Percentiles rank a stretch among this genome's conserved stretches.
Evolutionary conservation across 139 green algal genomes (phyloP).

Genomic region (Chlorella sp.): DNA sequence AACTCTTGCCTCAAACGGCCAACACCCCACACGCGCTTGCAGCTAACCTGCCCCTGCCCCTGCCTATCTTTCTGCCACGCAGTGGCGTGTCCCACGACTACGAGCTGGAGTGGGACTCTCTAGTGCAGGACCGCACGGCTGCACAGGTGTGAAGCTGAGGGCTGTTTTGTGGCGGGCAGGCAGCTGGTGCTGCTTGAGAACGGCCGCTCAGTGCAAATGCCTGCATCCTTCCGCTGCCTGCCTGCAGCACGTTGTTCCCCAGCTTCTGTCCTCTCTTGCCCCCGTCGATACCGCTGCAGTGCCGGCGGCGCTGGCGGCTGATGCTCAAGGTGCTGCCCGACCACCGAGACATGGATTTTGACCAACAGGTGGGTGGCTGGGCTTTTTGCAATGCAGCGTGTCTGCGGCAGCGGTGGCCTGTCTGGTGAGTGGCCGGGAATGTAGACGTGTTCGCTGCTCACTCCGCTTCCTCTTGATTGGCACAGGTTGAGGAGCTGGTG

Average conservation of each 20-base stretch:
- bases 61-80: background rate
- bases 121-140: conserved; percentile 57
- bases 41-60: too few relatives aligned
- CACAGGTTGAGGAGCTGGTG: conserved; percentile 38
- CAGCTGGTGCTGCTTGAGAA: background rate
- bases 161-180: background rate
- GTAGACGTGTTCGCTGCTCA: too few relatives aligned
- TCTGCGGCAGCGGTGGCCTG: too few relatives aligned
- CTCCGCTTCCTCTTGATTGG: too few relatives aligned
- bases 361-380: background rate
- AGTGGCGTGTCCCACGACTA: conserved; percentile 40
- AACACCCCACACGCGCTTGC: background rate
- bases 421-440: too few relatives aligned
- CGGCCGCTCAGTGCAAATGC: background rate
- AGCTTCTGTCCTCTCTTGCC: too few relatives aligned
- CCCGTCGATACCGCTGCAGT: conserved; percentile 36
- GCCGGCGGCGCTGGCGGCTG: conserved; percentile 69
- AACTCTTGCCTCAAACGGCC: too few relatives aligned
- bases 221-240: background rate
- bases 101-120: conserved; percentile 59
- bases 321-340: conserved; percentile 57
- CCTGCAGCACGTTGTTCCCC: too few relatives aligned
- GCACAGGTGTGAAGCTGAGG: conserved; percentile 24
- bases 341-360: conserved; percentile 39
- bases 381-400: too few relatives aligned